Percentiles rank a stretch among this genome's conserved stretches.
Evolutionary conservation across 2,329 filamentous ascomycete species (phyloP).

Genomic region (Aspergillus latus): DNA sequence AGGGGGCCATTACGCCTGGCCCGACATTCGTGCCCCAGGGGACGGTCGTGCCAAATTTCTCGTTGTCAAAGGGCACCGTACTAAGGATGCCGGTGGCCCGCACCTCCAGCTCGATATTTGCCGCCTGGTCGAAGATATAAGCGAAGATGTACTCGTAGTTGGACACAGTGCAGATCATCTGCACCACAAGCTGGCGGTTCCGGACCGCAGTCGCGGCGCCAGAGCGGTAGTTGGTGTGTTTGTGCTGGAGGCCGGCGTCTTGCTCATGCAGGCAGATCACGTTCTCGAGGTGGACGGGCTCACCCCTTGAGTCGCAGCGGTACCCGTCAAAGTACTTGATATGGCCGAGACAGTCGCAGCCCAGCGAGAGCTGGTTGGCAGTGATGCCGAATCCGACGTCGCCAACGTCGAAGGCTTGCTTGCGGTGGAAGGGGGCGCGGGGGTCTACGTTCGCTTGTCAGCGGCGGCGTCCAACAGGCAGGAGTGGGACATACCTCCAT

Average conservation of each 20-base stretch:
- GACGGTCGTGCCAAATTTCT: constrained; percentile 58
- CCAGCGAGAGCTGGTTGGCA: constrained; percentile 68
- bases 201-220: constrained; percentile 63
- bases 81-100: constrained; percentile 68
- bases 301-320: constrained; percentile 60
- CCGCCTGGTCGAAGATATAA: constrained; percentile 71
- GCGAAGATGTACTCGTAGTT: constrained; percentile 76
- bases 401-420: constrained; percentile 69
- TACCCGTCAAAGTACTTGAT: constrained; percentile 67
- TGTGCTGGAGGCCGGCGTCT: constrained; percentile 68
- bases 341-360: constrained; percentile 69
- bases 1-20: constrained; percentile 65
- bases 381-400: constrained; percentile 67
- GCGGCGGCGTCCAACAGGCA: not conserved
- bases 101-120: constrained; percentile 66
- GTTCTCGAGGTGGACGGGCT: constrained; percentile 60
- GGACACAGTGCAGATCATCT: constrained; percentile 69
- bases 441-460: constrained; percentile 50
- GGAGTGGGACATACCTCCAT: constrained; percentile 33
- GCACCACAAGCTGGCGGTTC: constrained; percentile 66
- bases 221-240: constrained; percentile 71
- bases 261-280: constrained; percentile 71
- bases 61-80: constrained; percentile 63
- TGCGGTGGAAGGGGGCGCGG: constrained; percentile 67
- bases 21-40: constrained; percentile 70